Evolutionary conservation across 73 alveolate species (phyloP).

Genomic region (Urostyla sp.): DNA sequence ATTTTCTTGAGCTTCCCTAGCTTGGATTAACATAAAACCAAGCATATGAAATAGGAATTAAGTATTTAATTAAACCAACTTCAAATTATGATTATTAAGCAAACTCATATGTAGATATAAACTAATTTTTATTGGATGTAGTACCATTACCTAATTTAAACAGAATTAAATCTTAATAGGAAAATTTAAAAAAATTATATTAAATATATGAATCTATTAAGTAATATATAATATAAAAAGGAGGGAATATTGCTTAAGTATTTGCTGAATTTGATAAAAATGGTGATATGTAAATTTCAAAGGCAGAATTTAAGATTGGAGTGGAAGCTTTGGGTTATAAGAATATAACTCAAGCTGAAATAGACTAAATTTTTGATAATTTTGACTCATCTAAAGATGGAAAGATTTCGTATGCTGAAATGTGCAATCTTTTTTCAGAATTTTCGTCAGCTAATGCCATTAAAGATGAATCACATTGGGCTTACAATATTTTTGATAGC

Average conservation of each 20-base stretch:
- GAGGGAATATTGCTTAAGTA: constrained; percentile 34
- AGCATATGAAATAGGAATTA: no score
- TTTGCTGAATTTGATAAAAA: constrained; percentile 25
- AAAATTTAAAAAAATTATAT: no score
- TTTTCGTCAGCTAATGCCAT: constrained; percentile 41
- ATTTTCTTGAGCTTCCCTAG: no score
- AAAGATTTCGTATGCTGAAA: constrained; percentile 29
- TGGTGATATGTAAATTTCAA: constrained; percentile 19
- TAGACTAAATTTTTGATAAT: background rate
- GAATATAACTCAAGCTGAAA: constrained; percentile 16
- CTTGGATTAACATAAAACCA: no score
- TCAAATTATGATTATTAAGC: no score
- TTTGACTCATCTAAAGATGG: constrained; percentile 40
- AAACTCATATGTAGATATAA: no score
- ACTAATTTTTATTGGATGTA: no score
- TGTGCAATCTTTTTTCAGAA: constrained; percentile 45
- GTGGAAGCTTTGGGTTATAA: constrained; percentile 19
- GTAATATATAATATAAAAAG: constrained; percentile 21
- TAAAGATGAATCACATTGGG: constrained; percentile 47
- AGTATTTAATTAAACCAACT: no score
- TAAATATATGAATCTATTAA: constrained; percentile 23
- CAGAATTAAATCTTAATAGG: no score
- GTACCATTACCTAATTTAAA: no score
- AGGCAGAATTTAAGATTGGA: constrained; percentile 27
- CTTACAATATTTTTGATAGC: constrained; percentile 26